Conservation (phyloP, 805 yeast species). For the Yamadazyma scolyti region DNA sequence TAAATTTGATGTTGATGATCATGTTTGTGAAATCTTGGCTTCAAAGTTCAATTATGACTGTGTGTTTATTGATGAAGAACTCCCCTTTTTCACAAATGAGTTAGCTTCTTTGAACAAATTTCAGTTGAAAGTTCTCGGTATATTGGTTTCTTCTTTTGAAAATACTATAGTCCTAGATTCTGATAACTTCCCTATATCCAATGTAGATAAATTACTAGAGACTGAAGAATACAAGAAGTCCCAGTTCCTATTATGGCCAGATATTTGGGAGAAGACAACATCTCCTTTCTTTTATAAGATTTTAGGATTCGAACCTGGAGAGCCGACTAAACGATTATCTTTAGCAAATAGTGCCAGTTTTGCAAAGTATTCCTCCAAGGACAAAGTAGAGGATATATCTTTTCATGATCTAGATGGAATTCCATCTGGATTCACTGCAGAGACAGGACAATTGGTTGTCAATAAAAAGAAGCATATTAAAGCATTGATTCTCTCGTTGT, state of each 20-base stretch:
- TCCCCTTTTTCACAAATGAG: not conserved
- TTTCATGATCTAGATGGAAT: constrained; percentile 33
- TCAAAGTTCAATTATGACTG: constrained; percentile 23
- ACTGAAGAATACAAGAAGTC: constrained; percentile 21
- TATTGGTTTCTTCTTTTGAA: constrained; percentile 31
- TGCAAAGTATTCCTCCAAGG: constrained; percentile 15
- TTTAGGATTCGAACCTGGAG: constrained; percentile 27
- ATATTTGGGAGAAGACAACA: constrained; percentile 29
- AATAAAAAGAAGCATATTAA: constrained; percentile 30
- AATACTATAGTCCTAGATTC: constrained; percentile 30
- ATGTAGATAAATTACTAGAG: constrained; percentile 23
- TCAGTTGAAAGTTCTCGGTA: constrained; percentile 27
- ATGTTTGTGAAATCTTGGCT: constrained; percentile 24
- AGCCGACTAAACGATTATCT: constrained; percentile 25
- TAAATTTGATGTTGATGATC: constrained; percentile 17
- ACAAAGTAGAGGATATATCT: constrained; percentile 15
- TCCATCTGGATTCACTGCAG: constrained; percentile 25
- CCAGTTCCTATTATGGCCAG: constrained; percentile 34
- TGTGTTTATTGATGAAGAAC: constrained; percentile 21
- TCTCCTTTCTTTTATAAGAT: constrained; percentile 31
- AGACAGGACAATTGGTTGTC: constrained; percentile 34
- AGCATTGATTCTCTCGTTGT: constrained; percentile 26
- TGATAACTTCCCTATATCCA: constrained; percentile 29
- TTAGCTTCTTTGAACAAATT: constrained; percentile 14
- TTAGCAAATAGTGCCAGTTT: constrained; percentile 21